A percentile compares a stretch with the other conserved stretches of the same genome.
These are phyloP conservation scores for Globisporangium mamillatum DNA, from an alignment of 352 stramenopile genomes.

Conservation along the genomic window DNA sequence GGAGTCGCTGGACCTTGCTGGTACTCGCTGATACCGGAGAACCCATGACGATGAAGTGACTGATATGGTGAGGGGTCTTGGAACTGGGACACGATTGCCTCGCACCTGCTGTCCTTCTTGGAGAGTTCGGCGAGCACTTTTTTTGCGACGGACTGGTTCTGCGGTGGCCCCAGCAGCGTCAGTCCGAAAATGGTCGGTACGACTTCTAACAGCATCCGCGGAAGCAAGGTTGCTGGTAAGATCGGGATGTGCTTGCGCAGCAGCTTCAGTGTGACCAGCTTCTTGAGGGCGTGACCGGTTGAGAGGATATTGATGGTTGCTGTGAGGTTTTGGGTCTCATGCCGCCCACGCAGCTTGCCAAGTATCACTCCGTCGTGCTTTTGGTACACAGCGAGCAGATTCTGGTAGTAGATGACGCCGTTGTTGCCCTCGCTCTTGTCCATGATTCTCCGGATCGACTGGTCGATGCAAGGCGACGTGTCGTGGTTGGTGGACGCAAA, in stretches of 20 bases:
- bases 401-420: background rate
- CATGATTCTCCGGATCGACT: background rate
- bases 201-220: background rate
- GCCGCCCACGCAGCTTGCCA: background rate
- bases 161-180: background rate
- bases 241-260: background rate
- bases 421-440: background rate
- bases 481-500: background rate
- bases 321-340: background rate
- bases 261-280: slow-evolving; percentile 2
- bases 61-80: too few relatives aligned
- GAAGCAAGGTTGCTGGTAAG: background rate
- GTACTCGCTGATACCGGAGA: too few relatives aligned
- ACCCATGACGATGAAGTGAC: too few relatives aligned
- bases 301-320: background rate
- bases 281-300: background rate
- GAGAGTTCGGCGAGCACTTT: background rate
- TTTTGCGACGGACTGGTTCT: background rate
- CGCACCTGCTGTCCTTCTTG: background rate
- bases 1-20: too few relatives aligned
- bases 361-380: background rate
- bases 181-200: background rate
- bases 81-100: background rate
- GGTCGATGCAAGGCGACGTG: background rate
- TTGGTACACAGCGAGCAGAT: slow-evolving; percentile 3